Base-by-base conservation (phyloP, 441 rosid genomes). In the Kokia cookei region DNA sequence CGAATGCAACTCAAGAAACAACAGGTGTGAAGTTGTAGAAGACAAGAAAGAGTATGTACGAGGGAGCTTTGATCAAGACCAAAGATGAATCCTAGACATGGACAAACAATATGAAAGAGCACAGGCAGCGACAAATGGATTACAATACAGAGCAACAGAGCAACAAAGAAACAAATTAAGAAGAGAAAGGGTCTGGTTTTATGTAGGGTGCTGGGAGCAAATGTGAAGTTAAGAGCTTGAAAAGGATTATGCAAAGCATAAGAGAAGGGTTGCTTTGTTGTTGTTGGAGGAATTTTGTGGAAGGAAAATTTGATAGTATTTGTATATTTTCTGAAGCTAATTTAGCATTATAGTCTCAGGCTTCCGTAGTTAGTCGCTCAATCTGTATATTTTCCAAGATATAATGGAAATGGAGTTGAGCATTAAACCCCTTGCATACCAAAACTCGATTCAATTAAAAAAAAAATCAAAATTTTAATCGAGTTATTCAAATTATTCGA, bases 1-100 rank as follows among this genome's bases (percentile, higher is more conserved):
- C 86, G 82, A 72, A 74, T 75, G 69, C 87, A 86, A 65, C 86
- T 89, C 26, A 78, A 79, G 78, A 85, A 81, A 78, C 82, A 79
- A 27, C 73, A 77, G 37, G 83, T 14, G 80, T 22, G 82, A 14
- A 15, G 71, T 67, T 27, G 26, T 27, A 15, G 50, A 7, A 77
- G 13, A 65, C 22, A 1, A 68, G 15, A 68, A 58, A 12, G n/a
- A 27, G 10, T 2, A 17, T 5, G 26, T 27, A 27, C 62, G n/a
- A 58, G 26, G n/a, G 42, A 50, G 24, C 43, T 8, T 47, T 66
- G 57, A 67, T 3, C 13, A 48, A 48, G 26, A 48, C 43, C 14
- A 48, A 47, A 67, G 32, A 24, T 26, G 61, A 24, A 57, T 27
- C 17, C 70, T 15, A 2, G 29, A 26, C 8, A 27, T 8, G 24